Conservation (phyloP, 2,329 filamentous ascomycete species). For the Grosmannia huntii region DNA sequence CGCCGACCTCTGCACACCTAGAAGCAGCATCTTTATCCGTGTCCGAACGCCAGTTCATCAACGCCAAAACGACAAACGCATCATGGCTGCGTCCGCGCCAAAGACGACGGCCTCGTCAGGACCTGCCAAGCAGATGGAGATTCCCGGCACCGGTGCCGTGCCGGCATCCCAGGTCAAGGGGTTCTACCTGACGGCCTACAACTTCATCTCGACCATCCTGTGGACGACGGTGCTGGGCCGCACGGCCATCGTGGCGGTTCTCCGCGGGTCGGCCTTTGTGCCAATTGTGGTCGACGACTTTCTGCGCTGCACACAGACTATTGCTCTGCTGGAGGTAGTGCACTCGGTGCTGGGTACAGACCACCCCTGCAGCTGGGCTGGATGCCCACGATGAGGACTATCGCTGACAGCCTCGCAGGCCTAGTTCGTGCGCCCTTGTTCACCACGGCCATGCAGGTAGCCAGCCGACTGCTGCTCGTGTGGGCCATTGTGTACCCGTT, state of each 20-base stretch:
- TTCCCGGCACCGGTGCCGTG: constrained; percentile 1
- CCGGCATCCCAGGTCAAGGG: constrained; percentile 35
- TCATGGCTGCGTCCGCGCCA: not conserved
- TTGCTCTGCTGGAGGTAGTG: constrained; percentile 70
- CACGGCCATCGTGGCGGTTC: constrained; percentile 41
- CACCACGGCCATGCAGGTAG: constrained; percentile 85
- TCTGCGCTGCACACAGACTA: constrained; percentile 69
- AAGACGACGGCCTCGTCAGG: not conserved
- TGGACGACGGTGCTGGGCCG: constrained; percentile 70
- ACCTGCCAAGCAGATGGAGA: not conserved
- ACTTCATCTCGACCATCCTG: constrained; percentile 59
- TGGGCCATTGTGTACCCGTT: constrained; percentile 73
- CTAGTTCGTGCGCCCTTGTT: constrained; percentile 73
- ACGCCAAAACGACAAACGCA: not conserved
- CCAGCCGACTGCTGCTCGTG: constrained; percentile 74
- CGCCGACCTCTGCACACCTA: not conserved
- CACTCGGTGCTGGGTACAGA: constrained; percentile 63
- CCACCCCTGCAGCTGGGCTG: not conserved
- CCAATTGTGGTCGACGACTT: constrained; percentile 52
- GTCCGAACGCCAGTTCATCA: not conserved
- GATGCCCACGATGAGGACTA: not conserved
- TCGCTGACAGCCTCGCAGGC: constrained; percentile 33
- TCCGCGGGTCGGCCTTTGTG: constrained; percentile 44
- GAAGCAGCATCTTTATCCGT: not conserved
- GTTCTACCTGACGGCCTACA: constrained; percentile 75